Evolutionary conservation across 768 basidiomycete species (phyloP).

Genomic region (Phaeotremella fagi): DNA sequence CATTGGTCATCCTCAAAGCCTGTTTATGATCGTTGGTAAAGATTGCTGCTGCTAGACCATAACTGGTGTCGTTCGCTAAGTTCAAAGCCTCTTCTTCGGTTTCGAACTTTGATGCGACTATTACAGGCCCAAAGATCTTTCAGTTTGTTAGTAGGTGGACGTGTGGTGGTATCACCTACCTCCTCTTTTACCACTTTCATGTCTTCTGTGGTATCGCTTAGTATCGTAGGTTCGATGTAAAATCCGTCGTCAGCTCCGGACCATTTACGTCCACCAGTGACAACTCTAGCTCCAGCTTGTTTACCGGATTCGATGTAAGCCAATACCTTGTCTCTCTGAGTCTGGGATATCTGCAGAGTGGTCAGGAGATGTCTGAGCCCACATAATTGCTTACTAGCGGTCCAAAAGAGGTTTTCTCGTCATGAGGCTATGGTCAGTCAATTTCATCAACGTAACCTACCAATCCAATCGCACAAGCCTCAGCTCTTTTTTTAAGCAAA

Average conservation of each 20-base stretch:
- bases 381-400: slow-evolving; percentile 27
- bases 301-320: slow-evolving; percentile 72
- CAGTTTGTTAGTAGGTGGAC: neutral
- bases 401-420: slow-evolving; percentile 45
- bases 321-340: slow-evolving; percentile 55
- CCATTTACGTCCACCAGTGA: slow-evolving; percentile 64
- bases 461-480: slow-evolving; percentile 38
- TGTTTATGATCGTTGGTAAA: slow-evolving; percentile 74
- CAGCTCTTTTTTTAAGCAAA: slow-evolving; percentile 32
- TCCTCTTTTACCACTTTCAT: slow-evolving; percentile 80
- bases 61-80: slow-evolving; percentile 77
- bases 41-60: slow-evolving; percentile 84
- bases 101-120: slow-evolving; percentile 72
- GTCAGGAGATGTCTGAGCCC: neutral
- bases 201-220: slow-evolving; percentile 61
- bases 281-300: slow-evolving; percentile 63
- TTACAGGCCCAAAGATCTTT: slow-evolving; percentile 95
- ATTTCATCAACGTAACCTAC: slow-evolving; percentile 15
- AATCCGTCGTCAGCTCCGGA: slow-evolving; percentile 60
- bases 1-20: slow-evolving; percentile 66
- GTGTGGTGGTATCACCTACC: slow-evolving; percentile 38
- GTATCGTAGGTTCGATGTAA: slow-evolving; percentile 81
- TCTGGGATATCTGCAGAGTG: slow-evolving; percentile 30
- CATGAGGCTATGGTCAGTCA: slow-evolving; percentile 26
- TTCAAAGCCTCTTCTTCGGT: slow-evolving; percentile 80